Evolutionary conservation across 2,329 filamentous ascomycete genomes (phyloP).

Genomic region (Penicillium sp.): DNA sequence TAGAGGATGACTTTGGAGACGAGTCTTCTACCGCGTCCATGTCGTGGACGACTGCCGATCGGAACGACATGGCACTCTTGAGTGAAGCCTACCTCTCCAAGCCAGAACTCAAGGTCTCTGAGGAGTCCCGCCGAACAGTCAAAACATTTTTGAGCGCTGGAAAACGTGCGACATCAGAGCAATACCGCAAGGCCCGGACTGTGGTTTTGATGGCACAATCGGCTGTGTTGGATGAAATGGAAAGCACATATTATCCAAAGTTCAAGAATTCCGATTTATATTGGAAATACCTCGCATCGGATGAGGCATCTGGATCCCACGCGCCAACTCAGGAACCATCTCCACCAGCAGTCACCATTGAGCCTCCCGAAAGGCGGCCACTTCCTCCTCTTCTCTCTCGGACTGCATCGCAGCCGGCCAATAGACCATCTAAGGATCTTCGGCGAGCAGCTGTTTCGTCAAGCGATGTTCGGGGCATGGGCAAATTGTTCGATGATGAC

Average conservation of each 20-base stretch:
- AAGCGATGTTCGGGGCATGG: constrained; percentile 51
- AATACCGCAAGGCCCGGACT: constrained; percentile 76
- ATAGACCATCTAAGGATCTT: constrained; percentile 47
- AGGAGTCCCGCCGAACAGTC: constrained; percentile 63
- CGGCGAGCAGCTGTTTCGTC: constrained; percentile 57
- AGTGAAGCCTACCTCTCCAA: constrained; percentile 81
- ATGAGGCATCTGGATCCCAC: constrained; percentile 51
- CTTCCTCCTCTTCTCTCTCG: constrained; percentile 44
- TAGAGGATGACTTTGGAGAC: constrained; percentile 79
- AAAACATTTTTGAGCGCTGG: constrained; percentile 73
- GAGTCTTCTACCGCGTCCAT: constrained; percentile 57
- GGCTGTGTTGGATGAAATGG: constrained; percentile 75
- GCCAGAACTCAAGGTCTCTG: constrained; percentile 71
- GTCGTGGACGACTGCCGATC: constrained; percentile 76
- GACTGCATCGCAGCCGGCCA: constrained; percentile 44
- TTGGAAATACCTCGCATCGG: constrained; percentile 90
- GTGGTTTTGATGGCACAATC: constrained; percentile 79
- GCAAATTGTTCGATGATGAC: constrained; percentile 42
- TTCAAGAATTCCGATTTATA: constrained; percentile 93
- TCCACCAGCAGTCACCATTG: constrained; percentile 16
- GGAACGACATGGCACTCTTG: constrained; percentile 83
- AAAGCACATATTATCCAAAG: constrained; percentile 68
- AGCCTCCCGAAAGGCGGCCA: constrained; percentile 34
- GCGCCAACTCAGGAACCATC: constrained; percentile 15
- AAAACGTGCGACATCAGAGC: constrained; percentile 65